Percentiles rank a stretch among this genome's conserved stretches.
phyloP scores from a whole-genome alignment of 768 basidiomycete genomes.

The Boletus rubropictus region DNA sequence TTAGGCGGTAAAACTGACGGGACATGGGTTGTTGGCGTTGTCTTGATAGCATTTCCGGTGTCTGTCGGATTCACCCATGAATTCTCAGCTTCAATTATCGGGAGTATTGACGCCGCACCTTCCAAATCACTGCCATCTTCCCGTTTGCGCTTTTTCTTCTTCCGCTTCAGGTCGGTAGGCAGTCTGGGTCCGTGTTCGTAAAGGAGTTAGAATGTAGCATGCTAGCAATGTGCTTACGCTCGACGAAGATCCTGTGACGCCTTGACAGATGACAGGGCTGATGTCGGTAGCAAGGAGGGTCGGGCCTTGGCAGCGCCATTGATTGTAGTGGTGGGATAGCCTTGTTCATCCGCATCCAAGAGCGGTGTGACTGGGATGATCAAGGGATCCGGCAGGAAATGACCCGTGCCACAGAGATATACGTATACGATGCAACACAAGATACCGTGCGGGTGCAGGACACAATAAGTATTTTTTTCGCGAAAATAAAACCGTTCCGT shows the following conservation, averaged over 20 bases:
- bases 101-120: slow-evolving; percentile 36
- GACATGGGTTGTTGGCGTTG: slow-evolving; percentile 45
- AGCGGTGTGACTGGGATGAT: slow-evolving; percentile 41
- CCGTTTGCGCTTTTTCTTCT: slow-evolving; percentile 83
- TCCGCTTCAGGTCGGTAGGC: slow-evolving; percentile 59
- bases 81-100: neutral
- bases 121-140: slow-evolving; percentile 73
- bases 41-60: slow-evolving; percentile 49
- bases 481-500: slow-evolving; percentile 9
- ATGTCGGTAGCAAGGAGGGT: slow-evolving; percentile 40
- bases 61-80: slow-evolving; percentile 33
- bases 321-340: slow-evolving; percentile 23
- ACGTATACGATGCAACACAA: neutral
- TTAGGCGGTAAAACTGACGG: slow-evolving; percentile 43
- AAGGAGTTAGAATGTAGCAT: slow-evolving; percentile 14
- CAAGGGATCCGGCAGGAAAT: neutral
- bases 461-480: slow-evolving; percentile 4
- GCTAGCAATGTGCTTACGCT: slow-evolving; percentile 37
- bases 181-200: slow-evolving; percentile 14
- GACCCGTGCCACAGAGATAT: slow-evolving; percentile 12
- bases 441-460: neutral
- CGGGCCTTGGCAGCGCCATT: slow-evolving; percentile 43
- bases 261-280: slow-evolving; percentile 45
- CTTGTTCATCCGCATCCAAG: slow-evolving; percentile 47
- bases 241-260: slow-evolving; percentile 60